Base-by-base conservation (phyloP, 768 basidiomycete species). In the Kwoniella bestiolae region DNA sequence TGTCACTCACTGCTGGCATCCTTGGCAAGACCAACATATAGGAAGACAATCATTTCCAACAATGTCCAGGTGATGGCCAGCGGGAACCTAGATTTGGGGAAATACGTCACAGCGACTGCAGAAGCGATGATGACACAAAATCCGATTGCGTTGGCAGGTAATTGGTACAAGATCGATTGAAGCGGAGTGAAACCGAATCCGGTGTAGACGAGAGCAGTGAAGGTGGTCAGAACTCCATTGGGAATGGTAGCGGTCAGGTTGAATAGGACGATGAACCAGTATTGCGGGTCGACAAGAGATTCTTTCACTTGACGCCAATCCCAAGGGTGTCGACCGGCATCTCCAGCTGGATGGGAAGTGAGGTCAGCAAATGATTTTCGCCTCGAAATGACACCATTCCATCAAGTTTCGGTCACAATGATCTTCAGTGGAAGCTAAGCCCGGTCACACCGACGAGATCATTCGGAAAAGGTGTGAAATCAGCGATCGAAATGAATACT, bases 281-380 rank as follows among this genome's bases (percentile, higher is more conserved):
- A 57, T 44, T 64, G 62, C 11, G 67, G 67, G 51, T 69, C 67
- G 7, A 32, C 14, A 65, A 68, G 51, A 63, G 67, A 51, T 53
- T 74, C 75, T 16, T 32, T 35, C 2, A 69, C 72, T 47, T 76
- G 74, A 14, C 52, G 45, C 70, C 70, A 70, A n/a, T 70, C 62
- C 66, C 68, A 72, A 8, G 50, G 47, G 32, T 65, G 60, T 31
- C 53, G 46, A 14, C 58, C 66, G 16, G 52, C 56, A n/a, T 41
- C 29, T 44, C 69, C 75, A 26, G 65, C 67, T 44, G n/a, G n/a
- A n/a, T n/a, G n/a, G n/a, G n/a, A n/a, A n/a, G n/a, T n/a, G n/a
- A n/a, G n/a, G n/a, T n/a, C n/a, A n/a, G n/a, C n/a, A n/a, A n/a
- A n/a, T n/a, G n/a, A n/a, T n/a, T n/a, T n/a, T n/a, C n/a, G n/a